Evolutionary conservation across 257 asterid genomes (phyloP), one percentile per base, ranked within the genome.

Genomic region (Nicotiana benthamiana): DNA sequence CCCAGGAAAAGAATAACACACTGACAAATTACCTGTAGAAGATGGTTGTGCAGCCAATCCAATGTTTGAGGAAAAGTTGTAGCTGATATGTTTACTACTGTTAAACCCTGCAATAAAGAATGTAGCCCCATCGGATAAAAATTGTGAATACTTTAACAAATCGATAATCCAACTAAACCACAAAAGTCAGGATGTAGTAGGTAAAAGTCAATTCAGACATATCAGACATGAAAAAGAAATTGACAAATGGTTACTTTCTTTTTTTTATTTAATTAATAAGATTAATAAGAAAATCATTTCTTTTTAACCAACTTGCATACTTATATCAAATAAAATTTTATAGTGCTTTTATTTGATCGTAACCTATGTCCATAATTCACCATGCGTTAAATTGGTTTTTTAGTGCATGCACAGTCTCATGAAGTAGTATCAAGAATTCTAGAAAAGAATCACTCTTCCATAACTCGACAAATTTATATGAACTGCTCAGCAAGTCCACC

Each of bases 11-110:
- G 32, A 64, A 83, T n/a, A 51, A 83, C 57, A 81, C 60, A 34
- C 79, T 82, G 20, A 17, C 65, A 77, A 64, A 67, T 86, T 84
- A 95, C 99, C 98, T 95, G 96, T 83, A 95, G 95, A 85, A 95
- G 99, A 86, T 93, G 88, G 86, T 91, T 95, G 87, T 95, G 99
- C 85, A 95, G 87, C 98, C 98, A 92, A 89, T 92, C 99, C 81
- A 95, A 88, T 68, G 98, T 92, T 89, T 95, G 99, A 4, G 98
- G 99, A 86, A 95, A 95, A 60, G 97, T 90, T 68, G 99, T 93
- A 30, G 99, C 98, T 81, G 99, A 95, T 88, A 93, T 82, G 85
- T 90, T 90, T 81, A 93, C 98, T 68, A 92, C 97, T 1, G 94
- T 86, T 83, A 90, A 81, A 52, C 98, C 98, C 99, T 95, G 91